Percentiles rank a stretch among this genome's conserved stretches.
phyloP scores from a whole-genome alignment of 108 stramenopile genomes.

The Fragilariopsis cylindrus region DNA sequence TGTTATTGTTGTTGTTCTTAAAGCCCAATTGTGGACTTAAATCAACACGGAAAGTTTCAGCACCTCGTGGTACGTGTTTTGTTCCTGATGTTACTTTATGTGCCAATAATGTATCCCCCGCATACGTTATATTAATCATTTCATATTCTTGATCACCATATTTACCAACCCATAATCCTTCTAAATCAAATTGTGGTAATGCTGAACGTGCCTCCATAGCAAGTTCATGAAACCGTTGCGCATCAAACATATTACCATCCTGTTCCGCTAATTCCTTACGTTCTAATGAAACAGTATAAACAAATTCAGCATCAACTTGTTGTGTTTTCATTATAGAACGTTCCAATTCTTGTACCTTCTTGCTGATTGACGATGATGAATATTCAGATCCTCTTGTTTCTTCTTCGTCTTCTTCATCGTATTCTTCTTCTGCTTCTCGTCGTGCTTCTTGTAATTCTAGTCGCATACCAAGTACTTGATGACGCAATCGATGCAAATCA shows the following conservation, averaged over 20 bases:
- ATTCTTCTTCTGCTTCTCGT: background rate
- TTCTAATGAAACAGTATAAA: slow-evolving; percentile 55
- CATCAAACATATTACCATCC: slow-evolving; percentile 32
- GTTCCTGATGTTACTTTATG: slow-evolving; percentile 72
- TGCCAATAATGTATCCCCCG: slow-evolving; percentile 58
- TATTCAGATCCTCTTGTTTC: background rate
- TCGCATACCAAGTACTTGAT: slow-evolving; percentile 43
- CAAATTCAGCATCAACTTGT: slow-evolving; percentile 69
- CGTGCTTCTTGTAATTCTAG: slow-evolving; percentile 43
- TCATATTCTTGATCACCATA: slow-evolving; percentile 75
- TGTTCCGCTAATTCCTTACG: slow-evolving; percentile 40
- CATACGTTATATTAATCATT: slow-evolving; percentile 83
- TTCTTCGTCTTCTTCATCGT: slow-evolving; percentile 1
- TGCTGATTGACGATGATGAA: background rate
- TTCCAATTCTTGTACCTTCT: slow-evolving; percentile 47
- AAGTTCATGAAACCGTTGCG: slow-evolving; percentile 26
- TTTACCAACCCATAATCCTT: slow-evolving; percentile 83
- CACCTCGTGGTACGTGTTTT: slow-evolving; percentile 68
- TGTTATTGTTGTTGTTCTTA: background rate
- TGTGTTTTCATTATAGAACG: slow-evolving; percentile 44
- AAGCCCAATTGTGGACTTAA: slow-evolving; percentile 38
- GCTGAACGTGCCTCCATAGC: slow-evolving; percentile 49
- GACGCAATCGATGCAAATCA: slow-evolving; percentile 53
- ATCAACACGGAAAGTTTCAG: slow-evolving; percentile 70
- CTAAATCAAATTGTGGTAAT: slow-evolving; percentile 74